Evolutionary conservation across 495 filamentous ascomycete species (phyloP).

Genomic region (Xylaria palmicola): DNA sequence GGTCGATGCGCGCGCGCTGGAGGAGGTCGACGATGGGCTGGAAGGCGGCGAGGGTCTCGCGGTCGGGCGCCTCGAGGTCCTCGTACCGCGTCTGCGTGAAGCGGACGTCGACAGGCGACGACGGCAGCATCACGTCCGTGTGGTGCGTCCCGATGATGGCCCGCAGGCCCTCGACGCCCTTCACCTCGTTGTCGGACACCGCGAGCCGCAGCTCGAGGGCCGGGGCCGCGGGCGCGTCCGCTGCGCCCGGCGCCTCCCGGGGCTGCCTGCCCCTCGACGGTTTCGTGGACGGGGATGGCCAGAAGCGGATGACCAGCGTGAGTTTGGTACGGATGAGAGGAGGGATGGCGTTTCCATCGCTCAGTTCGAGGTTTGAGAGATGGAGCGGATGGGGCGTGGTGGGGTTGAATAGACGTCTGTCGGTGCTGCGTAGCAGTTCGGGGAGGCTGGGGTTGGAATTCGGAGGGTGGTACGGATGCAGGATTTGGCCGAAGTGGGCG

Average conservation of each 20-base stretch:
- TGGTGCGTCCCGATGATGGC: slow-evolving; percentile 18
- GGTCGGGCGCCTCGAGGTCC: slow-evolving; percentile 17
- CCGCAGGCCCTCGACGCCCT: slow-evolving; percentile 20
- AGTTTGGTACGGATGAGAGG: slow-evolving; percentile 8
- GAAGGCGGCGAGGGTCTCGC: slow-evolving; percentile 22
- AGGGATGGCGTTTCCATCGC: neutral
- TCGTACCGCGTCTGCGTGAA: slow-evolving; percentile 37
- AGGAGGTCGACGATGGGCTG: slow-evolving; percentile 39
- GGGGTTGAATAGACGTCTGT: slow-evolving; percentile 23
- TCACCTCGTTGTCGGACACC: slow-evolving; percentile 24
- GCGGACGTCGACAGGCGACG: slow-evolving; percentile 38
- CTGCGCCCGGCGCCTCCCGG: neutral
- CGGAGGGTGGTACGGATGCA: slow-evolving; percentile 24
- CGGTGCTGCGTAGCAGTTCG: slow-evolving; percentile 14
- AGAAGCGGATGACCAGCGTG: slow-evolving; percentile 22
- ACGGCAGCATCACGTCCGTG: slow-evolving; percentile 38
- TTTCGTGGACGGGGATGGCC: slow-evolving; percentile 21
- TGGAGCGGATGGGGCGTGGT: slow-evolving; percentile 23
- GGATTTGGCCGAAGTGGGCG: slow-evolving; percentile 43
- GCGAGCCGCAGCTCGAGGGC: slow-evolving; percentile 41
- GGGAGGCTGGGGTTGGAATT: slow-evolving; percentile 3
- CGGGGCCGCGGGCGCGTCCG: slow-evolving; percentile 23
- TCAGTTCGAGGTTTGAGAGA: slow-evolving; percentile 19
- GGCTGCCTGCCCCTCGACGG: neutral
- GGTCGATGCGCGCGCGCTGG: slow-evolving; percentile 31